Conservation (phyloP, 345 rosid species). For the Salix udensis region DNA sequence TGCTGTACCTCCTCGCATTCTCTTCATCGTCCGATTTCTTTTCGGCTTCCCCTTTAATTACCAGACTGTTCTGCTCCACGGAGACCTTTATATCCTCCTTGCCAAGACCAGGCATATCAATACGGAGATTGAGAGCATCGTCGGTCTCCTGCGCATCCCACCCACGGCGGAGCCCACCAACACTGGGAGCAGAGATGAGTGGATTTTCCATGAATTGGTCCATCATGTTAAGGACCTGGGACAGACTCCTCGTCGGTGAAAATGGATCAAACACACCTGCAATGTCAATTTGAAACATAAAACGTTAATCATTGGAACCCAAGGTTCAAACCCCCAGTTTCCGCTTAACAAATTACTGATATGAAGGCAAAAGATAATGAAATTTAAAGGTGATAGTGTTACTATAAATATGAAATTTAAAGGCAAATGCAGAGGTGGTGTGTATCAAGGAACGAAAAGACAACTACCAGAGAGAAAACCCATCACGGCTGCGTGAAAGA, state of each 20-base stretch:
- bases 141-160: conserved; percentile 59
- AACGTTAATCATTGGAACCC: too few relatives aligned
- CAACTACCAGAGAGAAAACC: conserved; percentile 29
- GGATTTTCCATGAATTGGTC: conserved; percentile 56
- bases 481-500: conserved; percentile 13
- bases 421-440: too few relatives aligned
- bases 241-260: conserved; percentile 55
- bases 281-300: too few relatives aligned
- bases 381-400: not conserved
- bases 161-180: conserved; percentile 28
- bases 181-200: conserved; percentile 30
- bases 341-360: too few relatives aligned
- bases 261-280: conserved; percentile 42
- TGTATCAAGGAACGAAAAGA: not conserved
- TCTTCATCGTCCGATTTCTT: conserved; percentile 23
- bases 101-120: conserved; percentile 56
- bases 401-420: too few relatives aligned
- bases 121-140: conserved; percentile 28
- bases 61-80: conserved; percentile 53
- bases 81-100: conserved; percentile 49
- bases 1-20: conserved; percentile 4
- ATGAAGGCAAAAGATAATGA: not conserved
- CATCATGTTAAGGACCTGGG: conserved; percentile 62
- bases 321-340: too few relatives aligned
- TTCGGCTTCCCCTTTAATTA: conserved; percentile 55